Conservation (phyloP, 352 stramenopile species). For the Globisporangium abappressorium region DNA sequence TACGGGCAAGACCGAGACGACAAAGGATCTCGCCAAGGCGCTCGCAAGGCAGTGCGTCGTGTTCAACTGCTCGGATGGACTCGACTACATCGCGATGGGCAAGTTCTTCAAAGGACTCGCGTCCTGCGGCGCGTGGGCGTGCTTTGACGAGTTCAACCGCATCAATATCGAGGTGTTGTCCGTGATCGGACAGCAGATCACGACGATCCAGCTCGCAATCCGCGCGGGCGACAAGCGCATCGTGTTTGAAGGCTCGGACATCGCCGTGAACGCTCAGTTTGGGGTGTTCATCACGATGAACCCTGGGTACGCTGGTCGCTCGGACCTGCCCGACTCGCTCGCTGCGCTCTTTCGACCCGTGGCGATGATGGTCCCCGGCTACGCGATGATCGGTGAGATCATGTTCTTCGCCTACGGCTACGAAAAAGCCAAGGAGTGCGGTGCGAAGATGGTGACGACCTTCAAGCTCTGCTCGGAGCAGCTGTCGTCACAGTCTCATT, state of each 20-base stretch:
- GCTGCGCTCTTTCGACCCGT: constrained; percentile 94
- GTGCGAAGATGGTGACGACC: constrained; percentile 95
- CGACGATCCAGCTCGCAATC: constrained; percentile 87
- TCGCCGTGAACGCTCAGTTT: constrained; percentile 91
- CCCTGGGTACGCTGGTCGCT: constrained; percentile 92
- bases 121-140: constrained; percentile 92
- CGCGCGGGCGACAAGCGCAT: constrained; percentile 84
- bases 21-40: constrained; percentile 92
- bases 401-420: constrained; percentile 97
- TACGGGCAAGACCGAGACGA: constrained; percentile 94
- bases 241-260: constrained; percentile 94
- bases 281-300: constrained; percentile 97
- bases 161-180: constrained; percentile 94
- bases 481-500: constrained; percentile 93
- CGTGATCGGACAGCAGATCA: constrained; percentile 84
- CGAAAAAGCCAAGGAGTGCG: constrained; percentile 90
- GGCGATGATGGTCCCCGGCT: constrained; percentile 97
- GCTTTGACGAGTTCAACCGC: constrained; percentile 96
- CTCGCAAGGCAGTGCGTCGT: constrained; percentile 95
- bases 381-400: constrained; percentile 95
- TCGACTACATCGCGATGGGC: constrained; percentile 95
- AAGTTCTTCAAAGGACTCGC: constrained; percentile 93
- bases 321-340: constrained; percentile 94
- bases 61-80: constrained; percentile 94
- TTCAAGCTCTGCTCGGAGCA: constrained; percentile 96